Base-by-base conservation (phyloP, 257 asterid genomes). In the Euphrasia confusa region DNA sequence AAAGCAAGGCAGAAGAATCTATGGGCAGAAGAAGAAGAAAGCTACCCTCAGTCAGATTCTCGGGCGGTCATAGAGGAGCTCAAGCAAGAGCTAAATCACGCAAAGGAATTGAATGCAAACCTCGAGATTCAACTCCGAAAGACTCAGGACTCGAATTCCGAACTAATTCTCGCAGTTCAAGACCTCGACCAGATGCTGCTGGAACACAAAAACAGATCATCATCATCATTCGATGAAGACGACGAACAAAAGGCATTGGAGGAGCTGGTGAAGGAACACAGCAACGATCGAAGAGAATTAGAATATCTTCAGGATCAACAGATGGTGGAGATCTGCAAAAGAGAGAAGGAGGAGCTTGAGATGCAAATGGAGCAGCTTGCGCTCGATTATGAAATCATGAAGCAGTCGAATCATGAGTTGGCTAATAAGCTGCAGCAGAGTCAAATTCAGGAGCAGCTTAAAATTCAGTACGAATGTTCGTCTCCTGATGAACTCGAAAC, bases 331-430 rank as follows among this genome's bases (percentile, higher is more conserved):
- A 82, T 75, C 54, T 83, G 74, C 67, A 80, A 74, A 73, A 74
- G 94, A 69, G 97, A 89, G 18, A 85, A 76, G 60, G 96, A 93
- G 42, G 97, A 93, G 50, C 63, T 89, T 2, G 97, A 93, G 74
- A 81, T 74, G 78, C 99, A 93, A 65, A 82, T 85, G 90, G 99
- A 93, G 78, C 96, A 90, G 86, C 85, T 93, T 9, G 97, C 99
- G 6, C 96, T 93, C 39, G 97, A 93, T 65, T 85, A 93, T 2
- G 97, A 93, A 78, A 87, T 93, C 71, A 61, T 84, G 84, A 89
- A 89, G 82, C 99, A 93, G 75, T 90, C 93, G 70, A 87, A 85
- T 45, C 97, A 89, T 18, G 87, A 85, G 28, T 74, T 87, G 76
- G 74, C 86, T 0, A 67, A 72, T 73, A 85, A 76, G 78, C 65